Evolutionary conservation across 352 stramenopile genomes (phyloP), one percentile per base, ranked within the genome.

Genomic region (Globisporangium lucens): DNA sequence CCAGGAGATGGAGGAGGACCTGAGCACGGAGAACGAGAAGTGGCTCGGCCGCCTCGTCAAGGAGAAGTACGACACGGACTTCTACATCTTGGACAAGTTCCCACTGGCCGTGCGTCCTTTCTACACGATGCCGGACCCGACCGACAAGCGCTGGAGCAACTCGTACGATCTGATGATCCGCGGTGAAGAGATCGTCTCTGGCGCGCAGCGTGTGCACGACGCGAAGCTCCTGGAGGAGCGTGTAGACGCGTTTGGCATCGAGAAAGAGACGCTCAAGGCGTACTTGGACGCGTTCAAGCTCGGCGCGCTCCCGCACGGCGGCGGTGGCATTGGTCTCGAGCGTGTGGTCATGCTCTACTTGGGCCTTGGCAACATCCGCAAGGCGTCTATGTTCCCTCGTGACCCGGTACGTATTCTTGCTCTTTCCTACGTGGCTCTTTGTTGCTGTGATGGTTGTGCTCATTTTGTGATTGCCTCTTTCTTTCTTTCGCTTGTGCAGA

Each of bases 51-150:
- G 86, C 56, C 85, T 98, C 51, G 95, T 99, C 17, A 96, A 97
- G 75, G 93, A 97, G 61, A 99, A 99, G 87, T 99, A 99, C 76
- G 91, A 94, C 61, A 99, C 97, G 67, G 98, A 99, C 82, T 99
- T 99, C 76, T 99, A 99, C 88, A 99, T 99, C 65, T 93, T 99
- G 78, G 97, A 99, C 92, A 99, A 99, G 87, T 99, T 99, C 86
- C 98, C 98, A 36, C 75, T 99, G n/a, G 74, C 87, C 29, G 96
- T 99, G 69, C 91, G 98, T 78, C 98, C 98, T 64, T 99, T 99
- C 82, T 99, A 99, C 89, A 99, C 97, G 58, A 99, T 99, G 98
- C 98, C 97, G 12, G 93, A 98, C 83, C 96, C 97, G 57, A 91
- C 93, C 29, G 93, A 99, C 87, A 82, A 89, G 77, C 79, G 79